phyloP scores from a whole-genome alignment of 202 grass and related monocot species.

The Sporobolus alterniflorus region DNA sequence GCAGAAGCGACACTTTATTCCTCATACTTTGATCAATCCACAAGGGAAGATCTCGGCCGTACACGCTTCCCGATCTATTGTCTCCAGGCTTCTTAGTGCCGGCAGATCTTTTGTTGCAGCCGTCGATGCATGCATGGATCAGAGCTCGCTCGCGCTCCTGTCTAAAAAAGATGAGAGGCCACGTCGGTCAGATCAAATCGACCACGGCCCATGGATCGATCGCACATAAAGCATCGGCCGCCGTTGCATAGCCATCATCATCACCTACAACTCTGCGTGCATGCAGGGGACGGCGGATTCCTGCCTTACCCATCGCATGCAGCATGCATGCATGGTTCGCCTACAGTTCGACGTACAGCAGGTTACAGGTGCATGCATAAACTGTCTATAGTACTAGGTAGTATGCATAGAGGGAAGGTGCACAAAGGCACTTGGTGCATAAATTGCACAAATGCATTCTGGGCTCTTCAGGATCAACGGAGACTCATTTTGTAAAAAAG shows the following conservation, averaged over 20 bases:
- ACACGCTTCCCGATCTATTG: constrained; percentile 43
- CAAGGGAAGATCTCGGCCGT: constrained; percentile 33
- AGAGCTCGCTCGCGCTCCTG: neutral
- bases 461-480: no score
- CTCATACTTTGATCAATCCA: constrained; percentile 27
- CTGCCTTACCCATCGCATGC: neutral
- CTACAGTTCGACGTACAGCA: constrained; percentile 21
- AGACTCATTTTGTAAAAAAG: no score
- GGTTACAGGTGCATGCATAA: constrained; percentile 36
- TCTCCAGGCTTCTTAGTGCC: constrained; percentile 4
- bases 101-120: neutral
- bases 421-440: no score
- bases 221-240: constrained; percentile 58
- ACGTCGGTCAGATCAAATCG: constrained; percentile 42
- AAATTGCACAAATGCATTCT: no score
- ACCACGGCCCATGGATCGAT: constrained; percentile 23
- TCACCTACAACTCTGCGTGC: neutral
- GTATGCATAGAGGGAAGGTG: no score
- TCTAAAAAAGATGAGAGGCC: constrained; percentile 80
- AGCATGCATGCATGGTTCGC: constrained; percentile 15
- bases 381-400: neutral
- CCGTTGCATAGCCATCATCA: constrained; percentile 53
- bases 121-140: constrained; percentile 35
- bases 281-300: neutral
- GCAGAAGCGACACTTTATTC: constrained; percentile 48